These are phyloP conservation scores for Sextonia rubra DNA, from an alignment of 164 flowering plant species.

Conservation along the genomic window DNA sequence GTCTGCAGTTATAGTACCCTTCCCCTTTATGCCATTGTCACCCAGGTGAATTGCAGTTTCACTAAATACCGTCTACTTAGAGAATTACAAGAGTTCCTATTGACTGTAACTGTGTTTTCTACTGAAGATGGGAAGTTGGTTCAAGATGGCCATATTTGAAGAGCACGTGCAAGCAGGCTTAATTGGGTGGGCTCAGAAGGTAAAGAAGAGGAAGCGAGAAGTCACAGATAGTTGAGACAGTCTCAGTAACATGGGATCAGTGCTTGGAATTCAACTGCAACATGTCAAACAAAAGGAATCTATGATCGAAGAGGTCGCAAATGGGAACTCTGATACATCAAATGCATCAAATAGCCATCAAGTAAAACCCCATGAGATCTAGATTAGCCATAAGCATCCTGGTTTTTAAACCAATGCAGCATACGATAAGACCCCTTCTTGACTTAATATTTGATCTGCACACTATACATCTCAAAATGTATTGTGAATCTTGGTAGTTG, in stretches of 20 bases:
- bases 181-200: conserved; percentile 19
- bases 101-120: neutral
- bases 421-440: no score
- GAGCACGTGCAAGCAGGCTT: conserved; percentile 18
- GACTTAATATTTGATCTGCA: no score
- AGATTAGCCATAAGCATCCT: no score
- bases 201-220: conserved; percentile 8
- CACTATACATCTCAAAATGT: no score
- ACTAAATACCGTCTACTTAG: neutral
- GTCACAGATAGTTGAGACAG: no score
- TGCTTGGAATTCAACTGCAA: conserved; percentile 10
- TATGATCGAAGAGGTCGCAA: conserved; percentile 3
- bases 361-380: neutral
- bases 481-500: no score
- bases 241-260: neutral
- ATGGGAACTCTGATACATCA: neutral
- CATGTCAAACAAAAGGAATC: neutral
- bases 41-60: conserved; percentile 11
- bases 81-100: neutral
- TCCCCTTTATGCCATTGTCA: conserved; percentile 20
- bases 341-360: neutral
- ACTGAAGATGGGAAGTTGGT: conserved; percentile 16
- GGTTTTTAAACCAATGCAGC: no score
- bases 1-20: conserved; percentile 19
- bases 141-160: conserved; percentile 16